Evolutionary conservation across 2,329 filamentous ascomycete species (phyloP), one percentile per base, ranked within the genome.

Genomic region (Samsoniella hepiali): DNA sequence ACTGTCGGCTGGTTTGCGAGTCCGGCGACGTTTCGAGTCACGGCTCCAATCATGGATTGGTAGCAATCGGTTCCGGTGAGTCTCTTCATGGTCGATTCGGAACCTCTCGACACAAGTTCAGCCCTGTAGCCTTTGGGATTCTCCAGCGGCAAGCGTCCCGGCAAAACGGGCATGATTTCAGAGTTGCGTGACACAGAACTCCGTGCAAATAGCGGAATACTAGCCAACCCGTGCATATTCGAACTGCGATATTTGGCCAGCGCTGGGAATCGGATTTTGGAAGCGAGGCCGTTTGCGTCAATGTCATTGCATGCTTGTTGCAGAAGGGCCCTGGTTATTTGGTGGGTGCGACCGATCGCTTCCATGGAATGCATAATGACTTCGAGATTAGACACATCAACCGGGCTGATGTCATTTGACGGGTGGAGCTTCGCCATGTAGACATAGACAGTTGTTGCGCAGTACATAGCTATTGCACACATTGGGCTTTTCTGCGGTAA

Each of bases 251-350:
- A 72, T 44, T 72, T 72, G 15, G 70, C 68, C 15, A 81, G 66
- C 3, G 66, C 69, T 1, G 79, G 75, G n/a, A 81, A 66, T 9
- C 68, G 70, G 10, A 80, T 72, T 11, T 71, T 69, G 3, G 72
- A 66, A 3, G 71, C 66, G 32, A 84, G 71, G 1, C 74, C 76
- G 65, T 81, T 82, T 38, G 73, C 72, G 42, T 92, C 86, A 9
- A 97, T 84, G 69, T 97, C 93, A n/a, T 93, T 81, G 64, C 93
- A 85, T 1, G 94, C 79, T 72, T 97, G 93, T 11, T 89, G 87
- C n/a, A 96, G 79, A 72, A 97, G 97, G 0, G 91, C 91, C 51
- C 89, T 87, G 0, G 91, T 93, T 36, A 97, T 84, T 1, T 87
- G 81, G 70, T 95, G 93, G 62, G 86, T 85, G 44, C 84, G 83